Evolutionary conservation across 495 filamentous ascomycete species (phyloP).

Genomic region (Durotheca rogersii): DNA sequence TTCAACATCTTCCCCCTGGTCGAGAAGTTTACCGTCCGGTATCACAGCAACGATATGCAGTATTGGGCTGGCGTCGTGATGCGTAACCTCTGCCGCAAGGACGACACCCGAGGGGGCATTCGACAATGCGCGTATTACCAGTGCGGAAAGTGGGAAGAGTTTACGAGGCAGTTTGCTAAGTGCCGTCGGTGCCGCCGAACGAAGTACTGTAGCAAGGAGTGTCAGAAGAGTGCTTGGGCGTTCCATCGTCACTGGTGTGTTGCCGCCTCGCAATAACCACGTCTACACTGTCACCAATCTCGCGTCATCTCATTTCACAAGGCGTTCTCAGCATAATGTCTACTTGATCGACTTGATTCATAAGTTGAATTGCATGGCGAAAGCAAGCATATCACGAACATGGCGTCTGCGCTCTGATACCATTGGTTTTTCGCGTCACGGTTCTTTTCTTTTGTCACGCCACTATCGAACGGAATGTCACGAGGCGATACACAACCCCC

Average conservation of each 20-base stretch:
- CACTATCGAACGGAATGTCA: constrained; percentile 21
- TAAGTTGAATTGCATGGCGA: constrained; percentile 41
- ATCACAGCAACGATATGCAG: constrained; percentile 95
- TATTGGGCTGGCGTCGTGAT: constrained; percentile 99
- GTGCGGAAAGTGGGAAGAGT: constrained; percentile 98
- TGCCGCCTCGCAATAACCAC: constrained; percentile 58
- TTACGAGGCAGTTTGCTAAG: constrained; percentile 93
- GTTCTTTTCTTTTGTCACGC: constrained; percentile 33
- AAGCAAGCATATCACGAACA: constrained; percentile 42
- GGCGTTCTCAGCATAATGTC: constrained; percentile 42
- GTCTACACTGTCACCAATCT: constrained; percentile 13
- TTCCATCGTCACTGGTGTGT: constrained; percentile 98
- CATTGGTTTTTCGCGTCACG: constrained; percentile 40
- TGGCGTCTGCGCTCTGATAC: constrained; percentile 41
- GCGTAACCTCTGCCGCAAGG: constrained; percentile 97
- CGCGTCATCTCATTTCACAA: constrained; percentile 34
- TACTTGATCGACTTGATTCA: constrained; percentile 38
- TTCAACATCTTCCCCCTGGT: constrained; percentile 98
- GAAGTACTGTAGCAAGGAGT: constrained; percentile 99
- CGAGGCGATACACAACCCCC: constrained; percentile 13
- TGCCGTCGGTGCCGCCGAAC: constrained; percentile 94
- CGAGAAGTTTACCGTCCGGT: constrained; percentile 94
- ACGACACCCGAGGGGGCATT: constrained; percentile 90
- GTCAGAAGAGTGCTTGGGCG: constrained; percentile 97
- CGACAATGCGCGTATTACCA: constrained; percentile 96